Conservation (phyloP, 2,329 filamentous ascomycete genomes). For the Colletotrichum lupini region DNA sequence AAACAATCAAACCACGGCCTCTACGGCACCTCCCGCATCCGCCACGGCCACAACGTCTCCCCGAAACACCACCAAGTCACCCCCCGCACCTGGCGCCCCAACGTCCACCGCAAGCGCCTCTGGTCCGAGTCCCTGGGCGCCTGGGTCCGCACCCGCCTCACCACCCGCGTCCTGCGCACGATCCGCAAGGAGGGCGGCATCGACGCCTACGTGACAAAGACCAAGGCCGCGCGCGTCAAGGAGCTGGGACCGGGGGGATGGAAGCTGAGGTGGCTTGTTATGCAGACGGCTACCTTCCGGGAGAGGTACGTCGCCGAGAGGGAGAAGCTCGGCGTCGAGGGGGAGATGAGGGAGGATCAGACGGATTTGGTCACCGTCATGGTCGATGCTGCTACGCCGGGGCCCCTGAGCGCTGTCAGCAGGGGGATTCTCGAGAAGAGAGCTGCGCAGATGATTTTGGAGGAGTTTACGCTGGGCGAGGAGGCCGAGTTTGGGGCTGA, state of each 20-base stretch:
- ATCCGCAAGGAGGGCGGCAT: slow-evolving; percentile 90
- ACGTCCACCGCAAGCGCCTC: slow-evolving; percentile 76
- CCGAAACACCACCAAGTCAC: slow-evolving; percentile 76
- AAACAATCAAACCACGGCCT: slow-evolving; percentile 84
- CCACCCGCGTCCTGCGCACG: slow-evolving; percentile 74
- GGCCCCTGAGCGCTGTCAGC: slow-evolving; percentile 45
- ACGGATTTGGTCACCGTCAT: slow-evolving; percentile 53
- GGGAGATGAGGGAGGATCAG: slow-evolving; percentile 48
- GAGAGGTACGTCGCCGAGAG: slow-evolving; percentile 73
- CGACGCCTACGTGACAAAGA: slow-evolving; percentile 89
- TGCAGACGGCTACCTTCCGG: slow-evolving; percentile 78
- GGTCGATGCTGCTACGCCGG: slow-evolving; percentile 54
- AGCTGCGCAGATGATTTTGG: slow-evolving; percentile 52
- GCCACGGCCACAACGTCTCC: slow-evolving; percentile 82
- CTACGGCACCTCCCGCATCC: slow-evolving; percentile 77
- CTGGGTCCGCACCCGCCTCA: slow-evolving; percentile 75
- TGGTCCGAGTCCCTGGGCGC: slow-evolving; percentile 72
- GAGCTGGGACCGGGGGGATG: slow-evolving; percentile 92
- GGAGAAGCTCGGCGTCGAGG: slow-evolving; percentile 69
- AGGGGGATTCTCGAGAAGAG: slow-evolving; percentile 49
- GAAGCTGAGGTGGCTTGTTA: slow-evolving; percentile 88
- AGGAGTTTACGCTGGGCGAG: slow-evolving; percentile 60
- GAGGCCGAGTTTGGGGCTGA: slow-evolving; percentile 46
- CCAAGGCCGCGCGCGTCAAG: slow-evolving; percentile 80
- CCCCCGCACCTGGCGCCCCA: slow-evolving; percentile 79